Percentiles rank a stretch among this genome's conserved stretches.
These are phyloP conservation scores for Colletotrichum sp. DNA, from an alignment of 2,329 filamentous ascomycete genomes.

Conservation along the genomic window DNA sequence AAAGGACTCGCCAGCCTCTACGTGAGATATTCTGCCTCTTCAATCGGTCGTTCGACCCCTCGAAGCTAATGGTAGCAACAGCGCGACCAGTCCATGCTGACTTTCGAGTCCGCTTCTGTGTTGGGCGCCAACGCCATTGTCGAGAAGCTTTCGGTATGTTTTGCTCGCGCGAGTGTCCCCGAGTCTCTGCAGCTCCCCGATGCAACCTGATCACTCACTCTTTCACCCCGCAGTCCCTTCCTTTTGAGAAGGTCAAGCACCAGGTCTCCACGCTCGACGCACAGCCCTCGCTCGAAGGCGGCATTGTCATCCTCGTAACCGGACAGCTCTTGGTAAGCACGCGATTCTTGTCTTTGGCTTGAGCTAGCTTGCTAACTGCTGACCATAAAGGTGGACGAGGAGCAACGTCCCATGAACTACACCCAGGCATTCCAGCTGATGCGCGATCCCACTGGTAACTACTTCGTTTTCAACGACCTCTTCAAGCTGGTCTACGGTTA, in stretches of 20 bases:
- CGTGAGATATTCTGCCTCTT: slow-evolving; percentile 59
- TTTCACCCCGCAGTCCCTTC: slow-evolving; percentile 51
- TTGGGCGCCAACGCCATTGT: slow-evolving; percentile 71
- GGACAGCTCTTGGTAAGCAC: slow-evolving; percentile 80
- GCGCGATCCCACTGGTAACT: slow-evolving; percentile 70
- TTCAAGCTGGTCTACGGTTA: slow-evolving; percentile 86
- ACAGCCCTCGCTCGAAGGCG: slow-evolving; percentile 75
- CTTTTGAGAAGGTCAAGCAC: slow-evolving; percentile 84
- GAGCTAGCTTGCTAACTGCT: neutral
- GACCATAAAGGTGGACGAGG: slow-evolving; percentile 78
- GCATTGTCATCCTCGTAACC: slow-evolving; percentile 87
- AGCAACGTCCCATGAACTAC: slow-evolving; percentile 88
- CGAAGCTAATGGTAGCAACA: slow-evolving; percentile 38
- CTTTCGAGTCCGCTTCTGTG: slow-evolving; percentile 78
- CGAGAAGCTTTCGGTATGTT: slow-evolving; percentile 80
- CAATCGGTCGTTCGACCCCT: neutral
- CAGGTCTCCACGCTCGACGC: slow-evolving; percentile 79
- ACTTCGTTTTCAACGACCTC: slow-evolving; percentile 92
- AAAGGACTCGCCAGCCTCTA: slow-evolving; percentile 73
- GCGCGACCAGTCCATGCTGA: slow-evolving; percentile 89
- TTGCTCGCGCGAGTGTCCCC: neutral
- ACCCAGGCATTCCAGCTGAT: slow-evolving; percentile 87
- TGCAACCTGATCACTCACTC: neutral
- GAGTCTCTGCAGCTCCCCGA: neutral
- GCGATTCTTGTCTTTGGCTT: neutral